phyloP scores from a whole-genome alignment of 164 flowering plant species.

The Magnolia sinica region DNA sequence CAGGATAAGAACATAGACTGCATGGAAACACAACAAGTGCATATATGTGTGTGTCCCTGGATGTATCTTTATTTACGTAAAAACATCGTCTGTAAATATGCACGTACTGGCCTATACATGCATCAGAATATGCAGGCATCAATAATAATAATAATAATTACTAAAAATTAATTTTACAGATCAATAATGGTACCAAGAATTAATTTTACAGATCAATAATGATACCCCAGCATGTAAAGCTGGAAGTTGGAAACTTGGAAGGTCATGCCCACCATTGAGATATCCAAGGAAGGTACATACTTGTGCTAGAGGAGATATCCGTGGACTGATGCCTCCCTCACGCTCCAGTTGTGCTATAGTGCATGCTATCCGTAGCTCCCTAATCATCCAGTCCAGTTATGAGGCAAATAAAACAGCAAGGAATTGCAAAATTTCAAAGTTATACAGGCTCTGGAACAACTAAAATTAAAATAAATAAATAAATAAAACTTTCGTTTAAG shows the following conservation, averaged over 20 bases:
- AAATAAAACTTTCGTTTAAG: not conserved
- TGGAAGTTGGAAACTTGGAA: not conserved
- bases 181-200: too few species aligned
- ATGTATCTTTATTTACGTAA: too few species aligned
- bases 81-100: too few species aligned
- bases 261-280: not conserved
- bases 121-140: too few species aligned
- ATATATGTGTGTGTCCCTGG: too few species aligned
- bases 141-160: too few species aligned
- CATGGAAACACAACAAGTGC: too few species aligned
- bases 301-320: constrained; percentile 91
- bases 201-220: too few species aligned
- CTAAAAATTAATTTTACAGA: too few species aligned
- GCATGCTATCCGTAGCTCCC: constrained; percentile 93
- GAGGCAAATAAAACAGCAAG: constrained; percentile 8
- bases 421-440: not conserved
- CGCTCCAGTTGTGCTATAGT: constrained; percentile 97
- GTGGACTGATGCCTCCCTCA: constrained; percentile 98
- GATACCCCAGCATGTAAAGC: too few species aligned
- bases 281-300: constrained; percentile 27
- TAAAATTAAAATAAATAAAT: not conserved
- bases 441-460: not conserved
- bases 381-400: constrained; percentile 15
- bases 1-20: too few species aligned
- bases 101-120: too few species aligned